Evolutionary conservation across 2,329 filamentous ascomycete species (phyloP).

Genomic region (Fusarium tanahbumbuense): DNA sequence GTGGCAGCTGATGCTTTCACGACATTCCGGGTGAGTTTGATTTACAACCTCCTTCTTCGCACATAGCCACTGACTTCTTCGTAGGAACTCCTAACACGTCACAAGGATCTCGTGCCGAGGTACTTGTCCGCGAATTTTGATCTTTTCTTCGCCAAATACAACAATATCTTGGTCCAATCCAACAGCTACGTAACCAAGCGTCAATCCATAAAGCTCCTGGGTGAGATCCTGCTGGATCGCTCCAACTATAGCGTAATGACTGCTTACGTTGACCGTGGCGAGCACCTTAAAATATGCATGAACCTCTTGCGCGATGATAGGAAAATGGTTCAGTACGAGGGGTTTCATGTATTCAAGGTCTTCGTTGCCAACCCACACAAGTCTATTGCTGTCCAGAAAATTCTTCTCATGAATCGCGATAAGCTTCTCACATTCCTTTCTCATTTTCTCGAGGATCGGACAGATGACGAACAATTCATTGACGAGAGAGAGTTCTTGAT

Average conservation of each 20-base stretch:
- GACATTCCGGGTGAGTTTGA: slow-evolving; percentile 81
- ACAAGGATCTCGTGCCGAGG: slow-evolving; percentile 89
- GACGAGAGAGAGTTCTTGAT: slow-evolving; percentile 98
- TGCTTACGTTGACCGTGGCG: slow-evolving; percentile 91
- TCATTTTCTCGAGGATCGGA: slow-evolving; percentile 92
- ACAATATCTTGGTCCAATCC: slow-evolving; percentile 86
- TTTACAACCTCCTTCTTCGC: not conserved
- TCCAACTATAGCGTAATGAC: slow-evolving; percentile 99
- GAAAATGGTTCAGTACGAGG: slow-evolving; percentile 99
- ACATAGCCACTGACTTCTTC: slow-evolving; percentile 16
- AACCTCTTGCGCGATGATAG: slow-evolving; percentile 94
- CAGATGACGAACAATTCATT: slow-evolving; percentile 97
- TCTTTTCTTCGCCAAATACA: slow-evolving; percentile 92
- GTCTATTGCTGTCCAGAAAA: slow-evolving; percentile 93
- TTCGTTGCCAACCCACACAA: slow-evolving; percentile 99
- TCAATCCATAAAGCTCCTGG: slow-evolving; percentile 96
- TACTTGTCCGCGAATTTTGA: slow-evolving; percentile 93
- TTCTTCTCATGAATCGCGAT: slow-evolving; percentile 95
- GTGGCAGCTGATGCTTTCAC: slow-evolving; percentile 98
- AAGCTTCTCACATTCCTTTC: slow-evolving; percentile 89
- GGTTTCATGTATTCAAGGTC: slow-evolving; percentile 99
- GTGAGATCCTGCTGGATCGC: slow-evolving; percentile 92
- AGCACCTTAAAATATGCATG: slow-evolving; percentile 98
- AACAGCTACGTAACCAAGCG: slow-evolving; percentile 98
- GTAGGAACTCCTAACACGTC: slow-evolving; percentile 91